Evolutionary conservation across 2,329 filamentous ascomycete genomes (phyloP).

Genomic region (Ophiostoma sp.): DNA sequence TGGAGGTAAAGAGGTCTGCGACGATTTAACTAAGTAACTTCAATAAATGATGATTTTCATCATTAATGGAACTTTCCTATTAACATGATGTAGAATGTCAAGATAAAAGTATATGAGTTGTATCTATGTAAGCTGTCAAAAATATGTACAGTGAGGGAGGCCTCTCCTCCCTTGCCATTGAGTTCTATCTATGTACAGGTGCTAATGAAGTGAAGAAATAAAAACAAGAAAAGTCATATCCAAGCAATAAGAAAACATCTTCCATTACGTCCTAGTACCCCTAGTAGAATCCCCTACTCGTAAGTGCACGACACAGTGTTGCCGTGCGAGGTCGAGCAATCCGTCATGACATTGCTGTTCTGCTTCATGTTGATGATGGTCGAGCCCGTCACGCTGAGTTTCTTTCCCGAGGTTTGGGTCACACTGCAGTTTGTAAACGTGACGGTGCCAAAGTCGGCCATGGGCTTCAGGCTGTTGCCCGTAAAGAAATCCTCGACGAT

Average conservation of each 20-base stretch:
- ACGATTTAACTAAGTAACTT: neutral
- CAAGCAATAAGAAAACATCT: neutral
- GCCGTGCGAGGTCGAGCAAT: conserved; percentile 29
- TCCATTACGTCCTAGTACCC: neutral
- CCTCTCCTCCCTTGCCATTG: neutral
- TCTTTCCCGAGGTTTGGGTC: conserved; percentile 34
- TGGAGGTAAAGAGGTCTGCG: neutral
- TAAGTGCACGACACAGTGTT: conserved; percentile 41
- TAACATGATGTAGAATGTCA: neutral
- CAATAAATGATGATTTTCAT: neutral
- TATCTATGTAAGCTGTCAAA: neutral
- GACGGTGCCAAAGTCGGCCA: conserved; percentile 36
- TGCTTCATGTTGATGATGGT: conserved; percentile 43
- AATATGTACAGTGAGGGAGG: neutral
- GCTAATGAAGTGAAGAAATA: neutral
- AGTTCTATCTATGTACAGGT: neutral
- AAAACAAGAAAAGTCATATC: neutral
- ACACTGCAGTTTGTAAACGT: conserved; percentile 46
- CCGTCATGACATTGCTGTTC: conserved; percentile 30
- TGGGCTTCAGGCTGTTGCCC: conserved; percentile 32
- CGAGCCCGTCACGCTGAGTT: conserved; percentile 40
- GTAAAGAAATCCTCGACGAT: conserved; percentile 37
- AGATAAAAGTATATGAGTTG: no score
- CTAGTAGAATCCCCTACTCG: conserved; percentile 38
- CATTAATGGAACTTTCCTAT: neutral